phyloP scores from a whole-genome alignment of 108 stramenopile species.

The Cyclostephanos invisitatus region DNA sequence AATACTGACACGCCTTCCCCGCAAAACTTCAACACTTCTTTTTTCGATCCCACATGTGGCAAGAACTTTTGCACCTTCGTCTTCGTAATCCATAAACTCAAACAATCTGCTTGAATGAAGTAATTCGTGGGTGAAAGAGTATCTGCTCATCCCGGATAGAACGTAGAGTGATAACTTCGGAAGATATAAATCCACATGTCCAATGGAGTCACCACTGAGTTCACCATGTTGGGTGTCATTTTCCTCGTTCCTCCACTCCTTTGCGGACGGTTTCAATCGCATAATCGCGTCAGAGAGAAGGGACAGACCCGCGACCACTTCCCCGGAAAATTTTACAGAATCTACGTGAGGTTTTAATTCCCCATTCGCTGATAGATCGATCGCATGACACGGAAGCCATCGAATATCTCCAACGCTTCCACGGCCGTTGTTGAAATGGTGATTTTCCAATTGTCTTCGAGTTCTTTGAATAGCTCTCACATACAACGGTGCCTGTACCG shows the following conservation, averaged over 20 bases:
- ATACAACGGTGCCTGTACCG: constrained; percentile 16
- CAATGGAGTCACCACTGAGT: constrained; percentile 4
- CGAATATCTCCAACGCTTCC: constrained; percentile 2
- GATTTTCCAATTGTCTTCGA: constrained; percentile 48
- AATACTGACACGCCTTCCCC: constrained; percentile 71
- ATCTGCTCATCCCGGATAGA: constrained; percentile 66
- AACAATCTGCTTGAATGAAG: constrained; percentile 54
- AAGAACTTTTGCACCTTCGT: neutral
- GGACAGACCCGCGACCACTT: constrained; percentile 86
- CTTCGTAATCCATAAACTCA: constrained; percentile 26
- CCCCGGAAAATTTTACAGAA: constrained; percentile 87
- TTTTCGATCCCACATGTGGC: neutral
- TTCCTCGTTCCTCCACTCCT: constrained; percentile 30
- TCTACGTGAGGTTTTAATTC: constrained; percentile 87
- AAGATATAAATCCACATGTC: constrained; percentile 72
- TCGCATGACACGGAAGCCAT: constrained; percentile 88
- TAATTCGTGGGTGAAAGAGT: constrained; percentile 76
- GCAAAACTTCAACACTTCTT: constrained; percentile 37
- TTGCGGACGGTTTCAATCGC: constrained; percentile 60
- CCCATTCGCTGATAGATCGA: constrained; percentile 78
- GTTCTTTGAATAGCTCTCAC: constrained; percentile 42
- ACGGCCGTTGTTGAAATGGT: constrained; percentile 45
- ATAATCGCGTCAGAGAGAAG: constrained; percentile 72
- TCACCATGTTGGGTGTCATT: constrained; percentile 3
- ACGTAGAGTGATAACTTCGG: constrained; percentile 77